These are phyloP conservation scores for Gentiana straminea DNA, from an alignment of 257 asterid genomes.

Conservation along the genomic window DNA sequence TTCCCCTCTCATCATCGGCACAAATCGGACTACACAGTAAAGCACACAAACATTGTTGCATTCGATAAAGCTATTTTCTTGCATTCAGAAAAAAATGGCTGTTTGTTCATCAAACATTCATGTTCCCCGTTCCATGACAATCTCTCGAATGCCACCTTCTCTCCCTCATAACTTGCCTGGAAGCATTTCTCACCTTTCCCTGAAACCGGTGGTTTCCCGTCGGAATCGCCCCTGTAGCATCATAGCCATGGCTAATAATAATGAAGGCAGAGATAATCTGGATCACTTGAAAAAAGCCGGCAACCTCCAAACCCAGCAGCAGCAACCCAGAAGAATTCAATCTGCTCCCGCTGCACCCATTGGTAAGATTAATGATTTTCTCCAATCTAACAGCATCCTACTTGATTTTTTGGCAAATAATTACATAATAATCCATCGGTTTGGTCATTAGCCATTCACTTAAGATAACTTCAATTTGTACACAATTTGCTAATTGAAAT, in stretches of 20 bases:
- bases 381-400: background rate
- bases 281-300: constrained; percentile 40
- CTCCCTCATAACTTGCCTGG: constrained; percentile 6
- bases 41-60: too few relatives aligned
- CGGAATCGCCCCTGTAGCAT: constrained; percentile 5
- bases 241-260: constrained; percentile 23
- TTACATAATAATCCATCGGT: too few relatives aligned
- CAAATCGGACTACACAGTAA: too few relatives aligned
- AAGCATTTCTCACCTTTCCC: constrained; percentile 7
- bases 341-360: constrained; percentile 42
- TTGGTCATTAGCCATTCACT: too few relatives aligned
- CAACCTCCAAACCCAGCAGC: constrained; percentile 29
- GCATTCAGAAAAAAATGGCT: constrained; percentile 21
- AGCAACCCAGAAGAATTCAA: constrained; percentile 29
- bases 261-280: constrained; percentile 30
- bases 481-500: background rate
- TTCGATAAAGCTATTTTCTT: background rate
- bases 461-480: too few relatives aligned
- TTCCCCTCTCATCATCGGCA: too few relatives aligned
- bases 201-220: constrained; percentile 4
- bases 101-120: constrained; percentile 26
- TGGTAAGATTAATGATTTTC: constrained; percentile 21
- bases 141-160: constrained; percentile 10
- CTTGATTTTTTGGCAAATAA: background rate
- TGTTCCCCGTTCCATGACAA: constrained; percentile 11